A percentile compares a stretch with the other conserved stretches of the same genome.
Evolutionary conservation across 2,329 filamentous ascomycete genomes (phyloP).

Genomic region (Fusarium dlaminii): DNA sequence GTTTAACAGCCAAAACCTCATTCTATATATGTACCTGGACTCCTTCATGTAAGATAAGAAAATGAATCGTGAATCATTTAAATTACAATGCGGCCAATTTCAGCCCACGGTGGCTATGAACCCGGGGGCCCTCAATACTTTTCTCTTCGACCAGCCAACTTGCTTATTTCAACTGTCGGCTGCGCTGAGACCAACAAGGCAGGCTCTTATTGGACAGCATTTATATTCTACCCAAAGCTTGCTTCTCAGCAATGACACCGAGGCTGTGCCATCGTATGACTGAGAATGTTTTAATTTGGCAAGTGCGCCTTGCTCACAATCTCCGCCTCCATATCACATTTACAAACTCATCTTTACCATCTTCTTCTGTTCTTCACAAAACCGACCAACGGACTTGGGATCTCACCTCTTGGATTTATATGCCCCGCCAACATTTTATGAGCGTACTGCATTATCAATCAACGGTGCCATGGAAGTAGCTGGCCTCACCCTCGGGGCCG

Average conservation of each 20-base stretch:
- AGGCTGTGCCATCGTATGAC: not conserved
- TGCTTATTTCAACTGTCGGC: not conserved
- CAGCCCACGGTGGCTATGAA: not conserved
- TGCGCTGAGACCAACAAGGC: not conserved
- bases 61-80: too few species aligned
- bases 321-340: not conserved
- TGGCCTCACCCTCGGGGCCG: not conserved
- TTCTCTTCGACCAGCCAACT: not conserved
- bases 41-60: too few species aligned
- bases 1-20: not conserved
- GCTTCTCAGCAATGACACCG: not conserved
- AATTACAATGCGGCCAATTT: too few species aligned
- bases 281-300: not conserved
- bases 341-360: not conserved
- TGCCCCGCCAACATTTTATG: too few species aligned
- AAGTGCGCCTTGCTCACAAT: not conserved
- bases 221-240: not conserved
- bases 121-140: not conserved
- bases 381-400: too few species aligned
- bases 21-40: not conserved
- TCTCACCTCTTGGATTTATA: too few species aligned
- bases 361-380: too few species aligned
- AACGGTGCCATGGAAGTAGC: not conserved
- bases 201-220: not conserved
- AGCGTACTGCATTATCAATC: too few species aligned